Conservation (phyloP, 2,329 filamentous ascomycete species). For the Triangularia verruculosa region DNA sequence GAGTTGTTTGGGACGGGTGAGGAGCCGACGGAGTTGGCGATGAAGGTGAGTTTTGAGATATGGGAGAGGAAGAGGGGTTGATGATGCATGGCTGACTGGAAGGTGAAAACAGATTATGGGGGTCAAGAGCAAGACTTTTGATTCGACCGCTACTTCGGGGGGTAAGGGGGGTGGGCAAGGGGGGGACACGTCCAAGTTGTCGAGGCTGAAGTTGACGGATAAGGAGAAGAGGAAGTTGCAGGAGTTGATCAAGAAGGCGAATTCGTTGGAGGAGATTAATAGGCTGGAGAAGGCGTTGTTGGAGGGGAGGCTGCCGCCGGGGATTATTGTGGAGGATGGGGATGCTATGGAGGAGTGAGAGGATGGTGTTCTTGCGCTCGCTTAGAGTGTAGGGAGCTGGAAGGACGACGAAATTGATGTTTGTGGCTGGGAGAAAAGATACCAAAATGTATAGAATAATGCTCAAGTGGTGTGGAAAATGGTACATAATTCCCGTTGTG, state of each 20-base stretch:
- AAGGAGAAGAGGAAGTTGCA: constrained; percentile 83
- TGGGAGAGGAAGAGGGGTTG: background rate
- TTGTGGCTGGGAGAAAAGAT: background rate
- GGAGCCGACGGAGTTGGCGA: constrained; percentile 76
- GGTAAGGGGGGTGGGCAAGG: constrained; percentile 36
- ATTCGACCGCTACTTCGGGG: constrained; percentile 43
- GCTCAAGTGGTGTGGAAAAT: background rate
- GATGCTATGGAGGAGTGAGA: constrained; percentile 57
- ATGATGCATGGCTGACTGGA: background rate
- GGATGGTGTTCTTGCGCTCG: background rate
- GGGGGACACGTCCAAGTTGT: constrained; percentile 57
- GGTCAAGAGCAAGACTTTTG: constrained; percentile 75
- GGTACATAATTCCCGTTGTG: background rate
- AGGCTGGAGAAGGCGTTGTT: constrained; percentile 86
- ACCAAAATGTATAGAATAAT: background rate
- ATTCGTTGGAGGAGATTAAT: constrained; percentile 85
- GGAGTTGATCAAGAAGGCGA: constrained; percentile 83
- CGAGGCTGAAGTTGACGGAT: constrained; percentile 80
- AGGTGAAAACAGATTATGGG: constrained; percentile 67
- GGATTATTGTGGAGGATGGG: constrained; percentile 52
- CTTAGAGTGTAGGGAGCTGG: too few relatives aligned
- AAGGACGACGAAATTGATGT: background rate
- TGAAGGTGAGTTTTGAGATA: constrained; percentile 49
- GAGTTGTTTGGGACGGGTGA: constrained; percentile 80
- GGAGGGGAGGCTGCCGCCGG: constrained; percentile 79